These are phyloP conservation scores for Malus hybrid DNA, from an alignment of 331 rosid genomes.

Conservation along the genomic window DNA sequence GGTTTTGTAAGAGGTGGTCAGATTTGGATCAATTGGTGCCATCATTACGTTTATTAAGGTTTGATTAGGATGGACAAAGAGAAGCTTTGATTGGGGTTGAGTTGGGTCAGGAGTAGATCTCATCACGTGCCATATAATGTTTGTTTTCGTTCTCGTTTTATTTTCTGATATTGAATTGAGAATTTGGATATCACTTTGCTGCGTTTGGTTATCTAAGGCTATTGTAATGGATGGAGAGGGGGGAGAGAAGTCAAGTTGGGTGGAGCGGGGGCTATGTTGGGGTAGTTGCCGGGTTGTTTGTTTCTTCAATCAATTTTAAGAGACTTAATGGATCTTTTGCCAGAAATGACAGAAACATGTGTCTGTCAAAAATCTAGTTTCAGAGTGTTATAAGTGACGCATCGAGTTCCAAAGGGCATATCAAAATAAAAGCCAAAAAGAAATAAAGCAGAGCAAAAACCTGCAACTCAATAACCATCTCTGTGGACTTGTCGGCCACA, in stretches of 20 bases:
- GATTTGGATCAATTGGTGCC: background rate
- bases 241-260: background rate
- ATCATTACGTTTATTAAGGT: background rate
- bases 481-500: conserved; percentile 33
- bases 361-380: background rate
- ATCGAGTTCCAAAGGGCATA: background rate
- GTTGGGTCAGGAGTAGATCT: background rate
- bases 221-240: background rate
- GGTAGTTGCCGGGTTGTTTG: background rate
- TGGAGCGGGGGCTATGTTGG: background rate
- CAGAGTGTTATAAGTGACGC: background rate
- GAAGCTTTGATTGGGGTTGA: background rate
- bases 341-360: background rate
- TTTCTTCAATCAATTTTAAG: background rate
- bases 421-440: background rate
- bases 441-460: background rate
- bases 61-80: background rate
- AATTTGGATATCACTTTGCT: background rate
- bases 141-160: background rate
- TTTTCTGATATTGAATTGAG: background rate
- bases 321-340: background rate
- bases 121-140: background rate
- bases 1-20: background rate
- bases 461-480: conserved; percentile 64
- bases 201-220: background rate